Conservation (phyloP, 495 filamentous ascomycete genomes). For the Bacidia gigantensis region DNA sequence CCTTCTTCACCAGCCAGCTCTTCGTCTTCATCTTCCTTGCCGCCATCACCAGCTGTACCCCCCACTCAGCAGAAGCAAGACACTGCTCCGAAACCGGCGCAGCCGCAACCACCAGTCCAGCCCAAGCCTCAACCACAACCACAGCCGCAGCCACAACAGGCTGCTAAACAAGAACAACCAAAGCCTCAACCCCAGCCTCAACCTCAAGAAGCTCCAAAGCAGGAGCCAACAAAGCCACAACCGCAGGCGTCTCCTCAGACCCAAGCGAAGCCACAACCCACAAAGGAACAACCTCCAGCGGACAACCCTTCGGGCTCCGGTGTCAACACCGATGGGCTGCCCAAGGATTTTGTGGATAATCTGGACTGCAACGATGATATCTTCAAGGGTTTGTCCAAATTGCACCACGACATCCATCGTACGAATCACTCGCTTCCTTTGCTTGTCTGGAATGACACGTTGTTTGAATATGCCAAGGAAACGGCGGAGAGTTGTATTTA, state of each 20-base stretch:
- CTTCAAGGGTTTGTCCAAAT: conserved; percentile 38
- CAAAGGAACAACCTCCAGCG: conserved; percentile 6
- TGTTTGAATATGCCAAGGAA: conserved; percentile 46
- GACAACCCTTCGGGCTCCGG: conserved; percentile 5
- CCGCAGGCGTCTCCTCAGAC: conserved; percentile 6
- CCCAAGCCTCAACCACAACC: not conserved
- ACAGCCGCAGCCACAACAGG: not conserved
- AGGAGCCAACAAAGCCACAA: not conserved
- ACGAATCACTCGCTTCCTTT: conserved; percentile 60
- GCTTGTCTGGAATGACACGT: conserved; percentile 46
- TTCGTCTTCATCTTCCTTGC: not conserved
- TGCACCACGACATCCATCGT: conserved; percentile 79
- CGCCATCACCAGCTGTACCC: not conserved
- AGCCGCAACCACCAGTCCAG: not conserved
- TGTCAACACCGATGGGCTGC: conserved; percentile 14
- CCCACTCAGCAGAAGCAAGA: not conserved
- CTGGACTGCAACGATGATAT: conserved; percentile 16
- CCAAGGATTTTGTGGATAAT: conserved; percentile 10
- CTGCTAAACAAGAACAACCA: conserved; percentile 1
- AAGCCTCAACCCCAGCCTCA: not conserved
- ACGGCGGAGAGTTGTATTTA: conserved; percentile 51
- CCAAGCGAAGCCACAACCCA: conserved; percentile 7
- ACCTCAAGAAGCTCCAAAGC: not conserved
- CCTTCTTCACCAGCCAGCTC: no score
- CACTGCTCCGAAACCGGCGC: not conserved